Percentiles rank a stretch among this genome's conserved stretches.
These are phyloP conservation scores for Litchi chinensis DNA, from an alignment of 345 rosid genomes.

Conservation along the genomic window DNA sequence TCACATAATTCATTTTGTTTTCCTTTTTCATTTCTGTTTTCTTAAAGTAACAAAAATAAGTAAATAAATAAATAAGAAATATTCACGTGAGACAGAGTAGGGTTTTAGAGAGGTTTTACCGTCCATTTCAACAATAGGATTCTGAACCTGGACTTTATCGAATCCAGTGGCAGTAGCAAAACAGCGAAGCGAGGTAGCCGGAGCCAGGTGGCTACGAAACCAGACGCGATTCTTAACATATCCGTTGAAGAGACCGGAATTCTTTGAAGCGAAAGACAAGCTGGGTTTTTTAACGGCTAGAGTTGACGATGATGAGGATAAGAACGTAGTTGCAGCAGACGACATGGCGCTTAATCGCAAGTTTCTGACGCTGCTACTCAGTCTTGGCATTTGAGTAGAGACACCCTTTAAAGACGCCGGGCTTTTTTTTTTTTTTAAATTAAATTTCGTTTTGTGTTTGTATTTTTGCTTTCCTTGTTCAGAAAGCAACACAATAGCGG, in stretches of 20 bases:
- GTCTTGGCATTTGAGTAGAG: slow-evolving; percentile 24
- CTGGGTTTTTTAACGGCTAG: slow-evolving; percentile 30
- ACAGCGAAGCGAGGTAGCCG: slow-evolving; percentile 44
- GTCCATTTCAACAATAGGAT: slow-evolving; percentile 69
- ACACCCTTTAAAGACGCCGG: background rate
- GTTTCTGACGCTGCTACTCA: background rate
- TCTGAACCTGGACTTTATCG: slow-evolving; percentile 53
- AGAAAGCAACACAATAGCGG: background rate
- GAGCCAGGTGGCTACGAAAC: slow-evolving; percentile 26
- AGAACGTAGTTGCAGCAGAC: slow-evolving; percentile 31
- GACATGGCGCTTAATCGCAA: slow-evolving; percentile 22
- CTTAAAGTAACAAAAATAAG: background rate
- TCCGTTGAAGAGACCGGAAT: slow-evolving; percentile 29
- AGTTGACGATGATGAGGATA: slow-evolving; percentile 28
- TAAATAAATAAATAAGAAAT: background rate
- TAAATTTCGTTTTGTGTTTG: too few species aligned
- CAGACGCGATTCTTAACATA: slow-evolving; percentile 32
- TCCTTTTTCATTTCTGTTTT: background rate
- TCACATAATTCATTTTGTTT: background rate
- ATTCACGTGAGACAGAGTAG: background rate
- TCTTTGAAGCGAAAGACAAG: slow-evolving; percentile 23
- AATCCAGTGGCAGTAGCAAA: slow-evolving; percentile 47
- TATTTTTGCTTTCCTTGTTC: background rate
- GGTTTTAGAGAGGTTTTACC: slow-evolving; percentile 47
- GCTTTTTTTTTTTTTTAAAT: background rate